Base-by-base conservation (phyloP, 2,329 filamentous ascomycete genomes). In the Ophiostoma sp. region DNA sequence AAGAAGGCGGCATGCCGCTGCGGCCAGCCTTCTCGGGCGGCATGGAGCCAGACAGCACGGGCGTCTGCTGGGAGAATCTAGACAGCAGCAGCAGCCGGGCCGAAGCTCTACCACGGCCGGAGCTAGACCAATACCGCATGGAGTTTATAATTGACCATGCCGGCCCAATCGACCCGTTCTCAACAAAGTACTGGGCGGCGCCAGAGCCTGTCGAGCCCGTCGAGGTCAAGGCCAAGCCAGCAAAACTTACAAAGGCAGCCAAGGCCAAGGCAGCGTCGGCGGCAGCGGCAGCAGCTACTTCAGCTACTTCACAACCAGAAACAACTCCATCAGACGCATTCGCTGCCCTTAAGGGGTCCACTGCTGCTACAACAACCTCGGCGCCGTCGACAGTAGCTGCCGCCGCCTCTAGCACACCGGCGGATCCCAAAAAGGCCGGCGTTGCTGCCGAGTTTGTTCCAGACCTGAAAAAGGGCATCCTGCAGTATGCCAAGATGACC, bases 91-190 rank as follows among this genome's bases (percentile, higher is more conserved):
- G 20, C 35, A 39, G 62, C 20, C 33, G 62, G n/a, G 2, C 17
- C 33, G 62, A 35, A 8, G 5, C 62, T 13, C 62, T 65, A 20
- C 35, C 62, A 13, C 33, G 62, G 35, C 62, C 82, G 1, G 84
- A 84, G 52, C 78, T 86, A 73, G 80, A 87, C 71, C 82, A 84
- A 8, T 92, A 90, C 79, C 87, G 85, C 73, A 89, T 97, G 81
- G 91, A 94, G 75, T 85, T 93, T 72, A 86, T 96, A 68, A 81
- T 89, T 68, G 79, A 84, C 52, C 80, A 78, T 79, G 88, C 79
- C 67, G 78, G 78, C 67, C 77, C 79, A 8, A 94, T 99, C 73
- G 89, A 99, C 76, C 95, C 95, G 0, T 96, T 94, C 77, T 94
- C 92, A 0, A 87, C 87, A 0, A 79, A 82, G 0, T 98, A 98